Evolutionary conservation across 306 rosid species (phyloP).

Genomic region (Inga oerstediana): DNA sequence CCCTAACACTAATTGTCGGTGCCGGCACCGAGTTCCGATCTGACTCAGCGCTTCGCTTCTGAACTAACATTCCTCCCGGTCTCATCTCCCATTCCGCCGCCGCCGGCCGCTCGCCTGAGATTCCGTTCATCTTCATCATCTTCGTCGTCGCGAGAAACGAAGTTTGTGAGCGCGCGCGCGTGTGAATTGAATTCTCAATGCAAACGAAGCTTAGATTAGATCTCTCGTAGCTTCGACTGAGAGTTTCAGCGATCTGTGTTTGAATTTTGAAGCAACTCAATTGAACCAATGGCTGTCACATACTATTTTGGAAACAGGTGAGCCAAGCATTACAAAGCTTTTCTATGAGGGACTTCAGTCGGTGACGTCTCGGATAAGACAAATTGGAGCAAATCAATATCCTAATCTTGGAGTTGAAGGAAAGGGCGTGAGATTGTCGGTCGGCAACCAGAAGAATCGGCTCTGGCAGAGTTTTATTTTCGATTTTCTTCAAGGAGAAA

Average conservation of each 20-base stretch:
- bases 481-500: neutral
- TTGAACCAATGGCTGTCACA: neutral
- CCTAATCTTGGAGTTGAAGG: constrained; percentile 19
- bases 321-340: neutral
- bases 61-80: constrained; percentile 99
- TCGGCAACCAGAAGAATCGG: neutral
- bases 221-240: neutral
- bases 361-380: constrained; percentile 47
- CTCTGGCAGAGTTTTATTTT: neutral
- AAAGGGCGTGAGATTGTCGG: neutral
- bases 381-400: constrained; percentile 33
- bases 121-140: constrained; percentile 83
- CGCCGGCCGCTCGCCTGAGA: constrained; percentile 46
- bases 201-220: neutral
- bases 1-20: constrained; percentile 76
- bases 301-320: neutral
- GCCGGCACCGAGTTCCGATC: constrained; percentile 65
- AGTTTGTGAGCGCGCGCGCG: no score
- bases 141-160: neutral
- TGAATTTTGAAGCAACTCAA: neutral
- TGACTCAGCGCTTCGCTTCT: constrained; percentile 64
- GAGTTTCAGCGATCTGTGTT: neutral
- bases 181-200: neutral
- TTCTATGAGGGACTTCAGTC: constrained; percentile 28
- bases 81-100: constrained; percentile 82